Evolutionary conservation across 2,329 filamentous ascomycete species (phyloP).

Genomic region (Fusarium sp.): DNA sequence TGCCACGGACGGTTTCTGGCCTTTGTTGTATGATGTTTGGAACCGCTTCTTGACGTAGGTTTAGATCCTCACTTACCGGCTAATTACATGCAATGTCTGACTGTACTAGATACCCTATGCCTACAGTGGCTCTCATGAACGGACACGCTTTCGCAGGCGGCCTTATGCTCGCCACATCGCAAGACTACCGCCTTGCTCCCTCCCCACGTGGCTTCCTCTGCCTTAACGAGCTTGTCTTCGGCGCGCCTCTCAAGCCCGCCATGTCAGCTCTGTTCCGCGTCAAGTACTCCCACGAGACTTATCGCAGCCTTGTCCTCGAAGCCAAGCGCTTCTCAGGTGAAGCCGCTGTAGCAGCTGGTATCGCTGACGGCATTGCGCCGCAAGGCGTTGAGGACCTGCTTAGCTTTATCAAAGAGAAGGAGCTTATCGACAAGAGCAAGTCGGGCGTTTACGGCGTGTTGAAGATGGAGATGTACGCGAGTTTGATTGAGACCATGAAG

Average conservation of each 20-base stretch:
- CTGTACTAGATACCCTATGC: conserved; percentile 73
- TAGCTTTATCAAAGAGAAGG: conserved; percentile 67
- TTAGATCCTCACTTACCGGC: too few relatives aligned
- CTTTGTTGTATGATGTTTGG: conserved; percentile 73
- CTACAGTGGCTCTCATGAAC: conserved; percentile 81
- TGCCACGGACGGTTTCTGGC: conserved; percentile 69
- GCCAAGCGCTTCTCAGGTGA: conserved; percentile 72
- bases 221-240: conserved; percentile 84
- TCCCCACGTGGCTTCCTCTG: conserved; percentile 77
- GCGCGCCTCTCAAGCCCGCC: conserved; percentile 76
- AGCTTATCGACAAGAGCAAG: conserved; percentile 70
- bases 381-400: conserved; percentile 70
- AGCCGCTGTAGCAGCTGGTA: conserved; percentile 71
- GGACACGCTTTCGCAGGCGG: conserved; percentile 85
- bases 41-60: conserved; percentile 61
- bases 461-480: conserved; percentile 81
- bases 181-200: conserved; percentile 85
- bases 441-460: conserved; percentile 75
- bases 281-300: conserved; percentile 69
- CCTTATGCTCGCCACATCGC: conserved; percentile 83
- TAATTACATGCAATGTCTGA: background rate
- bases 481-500: conserved; percentile 69
- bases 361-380: conserved; percentile 75
- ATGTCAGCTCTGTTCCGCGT: conserved; percentile 81
- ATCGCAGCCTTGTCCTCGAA: conserved; percentile 77